phyloP scores from a whole-genome alignment of 805 yeast genomes.

The Metschnikowia peoriensis region DNA sequence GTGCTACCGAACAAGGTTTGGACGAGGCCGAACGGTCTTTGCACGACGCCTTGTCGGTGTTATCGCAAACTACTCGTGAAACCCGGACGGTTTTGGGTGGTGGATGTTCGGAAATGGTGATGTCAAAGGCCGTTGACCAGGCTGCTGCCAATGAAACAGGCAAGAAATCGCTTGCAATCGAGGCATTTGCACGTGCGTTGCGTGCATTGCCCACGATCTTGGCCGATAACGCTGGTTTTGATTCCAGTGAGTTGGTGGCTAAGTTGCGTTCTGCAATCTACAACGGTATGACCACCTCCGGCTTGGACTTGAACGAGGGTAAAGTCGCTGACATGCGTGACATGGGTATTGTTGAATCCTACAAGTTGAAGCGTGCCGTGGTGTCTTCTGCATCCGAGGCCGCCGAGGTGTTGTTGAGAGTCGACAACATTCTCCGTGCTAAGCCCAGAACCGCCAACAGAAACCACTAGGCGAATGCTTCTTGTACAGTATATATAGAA shows the following conservation, averaged over 20 bases:
- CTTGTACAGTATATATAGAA: background rate
- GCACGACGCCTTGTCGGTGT: slow-evolving; percentile 93
- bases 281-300: slow-evolving; percentile 88
- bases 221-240: slow-evolving; percentile 97
- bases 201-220: slow-evolving; percentile 93
- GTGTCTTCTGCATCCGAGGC: slow-evolving; percentile 97
- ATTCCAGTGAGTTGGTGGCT: slow-evolving; percentile 87
- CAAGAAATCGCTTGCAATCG: slow-evolving; percentile 90
- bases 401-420: slow-evolving; percentile 91
- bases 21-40: slow-evolving; percentile 53
- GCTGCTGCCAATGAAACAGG: slow-evolving; percentile 91
- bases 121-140: slow-evolving; percentile 95
- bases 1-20: slow-evolving; percentile 47
- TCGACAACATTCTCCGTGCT: slow-evolving; percentile 94
- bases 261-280: slow-evolving; percentile 87
- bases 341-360: slow-evolving; percentile 88
- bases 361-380: slow-evolving; percentile 88
- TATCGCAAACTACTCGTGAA: slow-evolving; percentile 91
- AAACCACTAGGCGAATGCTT: slow-evolving; percentile 35
- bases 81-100: slow-evolving; percentile 93
- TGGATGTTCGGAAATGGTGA: slow-evolving; percentile 84
- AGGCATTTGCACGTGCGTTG: slow-evolving; percentile 89
- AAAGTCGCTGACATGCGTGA: slow-evolving; percentile 91
- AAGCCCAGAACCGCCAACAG: slow-evolving; percentile 97
- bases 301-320: slow-evolving; percentile 85